Evolutionary conservation across 768 basidiomycete genomes (phyloP), one percentile per base, ranked within the genome.

Genomic region (Kwoniella europaea): DNA sequence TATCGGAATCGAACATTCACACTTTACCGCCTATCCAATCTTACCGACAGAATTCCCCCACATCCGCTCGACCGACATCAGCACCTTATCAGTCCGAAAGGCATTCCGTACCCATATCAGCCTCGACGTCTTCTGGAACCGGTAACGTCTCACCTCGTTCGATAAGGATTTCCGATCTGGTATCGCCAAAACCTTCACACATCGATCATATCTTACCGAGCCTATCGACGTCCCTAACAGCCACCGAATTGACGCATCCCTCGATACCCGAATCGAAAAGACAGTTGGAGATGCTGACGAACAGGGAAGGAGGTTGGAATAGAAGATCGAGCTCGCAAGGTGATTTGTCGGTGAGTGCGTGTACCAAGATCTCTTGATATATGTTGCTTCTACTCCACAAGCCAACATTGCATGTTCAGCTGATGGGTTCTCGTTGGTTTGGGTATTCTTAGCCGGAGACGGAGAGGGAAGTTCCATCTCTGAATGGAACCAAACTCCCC

Each of bases 161-260:
- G n/a, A 70, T 70, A 18, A 54, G 68, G 16, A 70, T 70, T 35
- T 70, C 68, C 24, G 68, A 70, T 43, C 53, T 70, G 20, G 20
- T 70, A 5, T 64, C 63, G 12, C 68, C 63, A 6, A 55, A 43
- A 41, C 6, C 63, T 20, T 41, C 22, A 43, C 56, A 35, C 15
- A 6, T 22, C 24, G 61, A 44, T 43, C 9, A 7, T n/a, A 16
- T 22, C 18, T 50, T 24, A 43, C 58, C 50, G 50, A 68, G 35
- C 41, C 59, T 29, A 12, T 63, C 61, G 16, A 63, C 53, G 0
- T 52, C 43, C 18, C n/a, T 55, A 13, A 68, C 57, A 29, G 67
- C 57, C 0, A 62, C 46, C 42, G 60, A 63, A 59, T 13, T 61
- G 24, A 61, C 53, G 10, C 55, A n/a, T 57, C 9, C 50, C 15